phyloP scores from a whole-genome alignment of 2,329 filamentous ascomycete species.

The Trichoderma citrinoviride region DNA sequence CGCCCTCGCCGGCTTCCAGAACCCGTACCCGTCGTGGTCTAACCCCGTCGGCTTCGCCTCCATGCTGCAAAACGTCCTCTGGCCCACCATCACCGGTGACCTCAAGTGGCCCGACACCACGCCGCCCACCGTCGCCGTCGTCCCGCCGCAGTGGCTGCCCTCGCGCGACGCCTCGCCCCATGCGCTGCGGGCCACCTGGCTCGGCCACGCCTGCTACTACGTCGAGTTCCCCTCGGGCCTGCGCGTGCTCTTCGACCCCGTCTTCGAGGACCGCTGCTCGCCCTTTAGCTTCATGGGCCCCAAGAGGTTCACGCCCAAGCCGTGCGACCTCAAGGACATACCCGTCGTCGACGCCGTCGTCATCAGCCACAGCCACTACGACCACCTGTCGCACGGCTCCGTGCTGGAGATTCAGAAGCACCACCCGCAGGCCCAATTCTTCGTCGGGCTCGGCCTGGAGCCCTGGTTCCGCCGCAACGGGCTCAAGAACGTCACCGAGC shows the following conservation, averaged over 20 bases:
- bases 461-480: constrained; percentile 74
- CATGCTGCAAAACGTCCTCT: constrained; percentile 36
- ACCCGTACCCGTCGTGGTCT: constrained; percentile 49
- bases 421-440: constrained; percentile 80
- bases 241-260: constrained; percentile 88
- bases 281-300: constrained; percentile 70
- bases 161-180: constrained; percentile 53
- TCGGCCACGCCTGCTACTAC: constrained; percentile 92
- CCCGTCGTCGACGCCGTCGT: constrained; percentile 73
- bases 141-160: constrained; percentile 64
- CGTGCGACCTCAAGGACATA: constrained; percentile 75
- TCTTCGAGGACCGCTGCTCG: constrained; percentile 84
- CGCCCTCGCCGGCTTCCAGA: constrained; percentile 45
- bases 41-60: constrained; percentile 26
- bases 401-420: constrained; percentile 66
- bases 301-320: constrained; percentile 72
- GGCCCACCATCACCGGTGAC: constrained; percentile 42
- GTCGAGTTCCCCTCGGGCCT: constrained; percentile 85
- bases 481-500: constrained; percentile 74
- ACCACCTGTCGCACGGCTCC: constrained; percentile 79
- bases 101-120: constrained; percentile 57
- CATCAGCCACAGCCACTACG: constrained; percentile 90
- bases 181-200: constrained; percentile 87
- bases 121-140: constrained; percentile 64
- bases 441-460: constrained; percentile 79